A percentile compares a stretch with the other conserved stretches of the same genome.
phyloP scores from a whole-genome alignment of 2,329 filamentous ascomycete species.

The Ustilaginoidea virens region DNA sequence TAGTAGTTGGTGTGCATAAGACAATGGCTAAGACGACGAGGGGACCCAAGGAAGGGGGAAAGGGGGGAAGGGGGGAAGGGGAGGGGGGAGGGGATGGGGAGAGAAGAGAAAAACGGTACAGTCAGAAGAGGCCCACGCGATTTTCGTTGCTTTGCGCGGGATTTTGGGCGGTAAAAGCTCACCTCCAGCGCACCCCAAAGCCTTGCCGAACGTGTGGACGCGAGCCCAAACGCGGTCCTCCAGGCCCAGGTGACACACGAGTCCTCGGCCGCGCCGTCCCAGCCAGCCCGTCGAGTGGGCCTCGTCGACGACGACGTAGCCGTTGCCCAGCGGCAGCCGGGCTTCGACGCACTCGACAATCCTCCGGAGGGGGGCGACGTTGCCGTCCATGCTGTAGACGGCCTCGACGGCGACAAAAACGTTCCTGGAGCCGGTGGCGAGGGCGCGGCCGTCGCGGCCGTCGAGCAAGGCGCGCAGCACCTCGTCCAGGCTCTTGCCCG shows the following conservation, averaged over 20 bases:
- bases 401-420: slow-evolving; percentile 57
- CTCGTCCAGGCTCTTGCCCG: slow-evolving; percentile 10
- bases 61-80: background rate
- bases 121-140: too few relatives aligned
- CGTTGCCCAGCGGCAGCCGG: slow-evolving; percentile 40
- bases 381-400: slow-evolving; percentile 75
- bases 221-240: slow-evolving; percentile 40
- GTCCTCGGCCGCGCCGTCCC: slow-evolving; percentile 37
- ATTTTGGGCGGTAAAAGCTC: slow-evolving; percentile 9
- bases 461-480: slow-evolving; percentile 16
- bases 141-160: too few relatives aligned
- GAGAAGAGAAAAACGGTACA: too few relatives aligned
- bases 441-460: slow-evolving; percentile 14
- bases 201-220: slow-evolving; percentile 53
- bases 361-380: slow-evolving; percentile 46
- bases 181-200: slow-evolving; percentile 56
- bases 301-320: slow-evolving; percentile 50
- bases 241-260: slow-evolving; percentile 41
- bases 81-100: background rate
- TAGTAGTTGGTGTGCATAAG: slow-evolving; percentile 41
- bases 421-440: slow-evolving; percentile 26
- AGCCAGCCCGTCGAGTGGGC: slow-evolving; percentile 50
- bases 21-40: too few relatives aligned
- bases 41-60: background rate
- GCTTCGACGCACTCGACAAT: slow-evolving; percentile 43